Percentiles rank a stretch among this genome's conserved stretches.
These are phyloP conservation scores for Pistacia vera DNA, from an alignment of 345 rosid species.

Conservation along the genomic window DNA sequence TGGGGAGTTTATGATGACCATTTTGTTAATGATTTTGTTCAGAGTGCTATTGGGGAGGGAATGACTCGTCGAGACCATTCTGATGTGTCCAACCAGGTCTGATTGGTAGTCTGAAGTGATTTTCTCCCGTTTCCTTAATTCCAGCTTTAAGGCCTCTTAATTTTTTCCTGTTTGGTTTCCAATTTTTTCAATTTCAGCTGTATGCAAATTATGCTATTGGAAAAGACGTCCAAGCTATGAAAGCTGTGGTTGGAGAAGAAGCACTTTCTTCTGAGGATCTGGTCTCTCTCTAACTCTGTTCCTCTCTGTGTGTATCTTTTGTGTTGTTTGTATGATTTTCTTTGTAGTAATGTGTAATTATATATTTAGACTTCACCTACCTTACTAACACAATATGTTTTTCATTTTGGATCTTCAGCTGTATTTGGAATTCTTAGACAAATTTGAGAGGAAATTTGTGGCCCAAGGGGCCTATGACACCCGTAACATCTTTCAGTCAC, in stretches of 20 bases:
- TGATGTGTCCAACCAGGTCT: conserved; percentile 93
- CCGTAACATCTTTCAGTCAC: conserved; percentile 89
- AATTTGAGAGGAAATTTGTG: conserved; percentile 93
- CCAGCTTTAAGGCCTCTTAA: background rate
- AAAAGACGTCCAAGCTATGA: conserved; percentile 98
- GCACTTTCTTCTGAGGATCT: conserved; percentile 97
- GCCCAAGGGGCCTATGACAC: conserved; percentile 94
- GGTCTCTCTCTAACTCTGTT: conserved; percentile 44
- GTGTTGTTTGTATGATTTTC: background rate
- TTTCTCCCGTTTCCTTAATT: background rate
- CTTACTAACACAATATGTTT: conserved; percentile 19
- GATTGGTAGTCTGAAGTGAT: conserved; percentile 8
- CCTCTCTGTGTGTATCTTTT: too few species aligned
- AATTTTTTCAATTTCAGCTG: conserved; percentile 44
- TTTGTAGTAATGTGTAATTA: background rate
- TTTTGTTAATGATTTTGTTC: conserved; percentile 16
- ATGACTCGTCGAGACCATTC: conserved; percentile 94
- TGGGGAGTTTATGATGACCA: background rate
- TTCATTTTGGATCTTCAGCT: conserved; percentile 51
- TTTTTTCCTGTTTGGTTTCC: background rate
- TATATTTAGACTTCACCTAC: background rate
- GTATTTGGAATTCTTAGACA: conserved; percentile 88
- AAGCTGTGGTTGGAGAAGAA: conserved; percentile 99
- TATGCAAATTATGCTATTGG: conserved; percentile 99
- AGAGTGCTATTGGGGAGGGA: conserved; percentile 99